Base-by-base conservation (phyloP, 192 early-diverging fungal species). In the Linnemannia elongata region DNA sequence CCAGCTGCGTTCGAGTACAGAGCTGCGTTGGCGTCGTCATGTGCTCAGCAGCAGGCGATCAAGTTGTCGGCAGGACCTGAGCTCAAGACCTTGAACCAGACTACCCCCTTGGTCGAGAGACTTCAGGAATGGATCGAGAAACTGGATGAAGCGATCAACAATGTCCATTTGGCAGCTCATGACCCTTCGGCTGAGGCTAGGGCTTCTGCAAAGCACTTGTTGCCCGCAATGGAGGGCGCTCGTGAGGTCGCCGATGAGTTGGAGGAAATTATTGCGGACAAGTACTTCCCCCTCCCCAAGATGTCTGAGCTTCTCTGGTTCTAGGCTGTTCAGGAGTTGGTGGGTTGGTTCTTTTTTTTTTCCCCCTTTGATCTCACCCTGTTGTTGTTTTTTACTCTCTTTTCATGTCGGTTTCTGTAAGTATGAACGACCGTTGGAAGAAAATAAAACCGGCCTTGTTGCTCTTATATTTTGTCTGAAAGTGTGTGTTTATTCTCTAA, bases 221-320 rank as follows among this genome's bases (percentile, higher is more conserved):
- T 93, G 8, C 93, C 93, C 7, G 81, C 88, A 35, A 96, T 99
- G 90, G 93, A 96, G 73, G 89, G 90, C n/a, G 91, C 93, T 47
- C 93, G 98, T 74, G 77, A 75, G 9, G 83, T 91, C 18, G 92
- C 94, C 30, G 97, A 98, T 82, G 85, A 83, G 54, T 89, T 99
- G 45, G 97, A 99, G 91, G 73, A 87, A 15, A 66, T 95, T 7
- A 91, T 96, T 75, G 93, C 95, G 36, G 97, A 98, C 93, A 98
- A 97, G 93, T 92, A 91, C 89, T 99, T 97, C 97, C 97, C 97
- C 24, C 94, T 96, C 88, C 98, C 98, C 90, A 98, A 97, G 92
- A 98, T 98, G 93, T 93, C 96, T 24, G 97, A 99, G 90, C 92
- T 99, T 30, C 90, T 97, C 57, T 93, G 78, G 78, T 79, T 79